Conservation (phyloP, 495 filamentous ascomycete species). For the Penicillium ucsense region DNA sequence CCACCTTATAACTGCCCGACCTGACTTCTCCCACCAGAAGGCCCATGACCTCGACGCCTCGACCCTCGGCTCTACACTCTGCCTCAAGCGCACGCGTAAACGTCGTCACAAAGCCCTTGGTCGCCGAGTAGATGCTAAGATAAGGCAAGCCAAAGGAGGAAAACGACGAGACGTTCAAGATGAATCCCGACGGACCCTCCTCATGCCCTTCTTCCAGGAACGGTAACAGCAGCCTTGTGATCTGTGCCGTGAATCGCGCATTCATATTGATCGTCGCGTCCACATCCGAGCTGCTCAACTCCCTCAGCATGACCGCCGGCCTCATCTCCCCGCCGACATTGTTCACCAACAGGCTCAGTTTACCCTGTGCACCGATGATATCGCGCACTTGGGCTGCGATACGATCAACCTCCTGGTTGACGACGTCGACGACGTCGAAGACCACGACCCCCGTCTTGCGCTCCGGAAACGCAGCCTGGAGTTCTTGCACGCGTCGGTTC, state of each 20-base stretch:
- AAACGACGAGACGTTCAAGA: slow-evolving; percentile 35
- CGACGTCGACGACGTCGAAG: slow-evolving; percentile 21
- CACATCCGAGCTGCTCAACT: slow-evolving; percentile 12
- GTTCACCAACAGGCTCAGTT: slow-evolving; percentile 37
- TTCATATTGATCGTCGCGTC: slow-evolving; percentile 24
- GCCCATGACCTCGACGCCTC: slow-evolving; percentile 19
- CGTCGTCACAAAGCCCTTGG: slow-evolving; percentile 29
- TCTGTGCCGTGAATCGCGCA: slow-evolving; percentile 29
- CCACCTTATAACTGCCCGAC: slow-evolving; percentile 14
- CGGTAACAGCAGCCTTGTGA: slow-evolving; percentile 32
- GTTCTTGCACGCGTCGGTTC: slow-evolving; percentile 12
- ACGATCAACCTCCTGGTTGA: slow-evolving; percentile 3
- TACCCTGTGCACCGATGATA: slow-evolving; percentile 8
- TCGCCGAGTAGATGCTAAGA: slow-evolving; percentile 22
- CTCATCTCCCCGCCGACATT: slow-evolving; percentile 34
- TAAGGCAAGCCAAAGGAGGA: slow-evolving; percentile 26
- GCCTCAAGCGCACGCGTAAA: slow-evolving; percentile 22
- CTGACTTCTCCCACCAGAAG: slow-evolving; percentile 18
- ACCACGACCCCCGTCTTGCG: slow-evolving; percentile 16
- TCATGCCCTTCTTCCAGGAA: slow-evolving; percentile 11
- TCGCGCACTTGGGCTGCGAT: slow-evolving; percentile 10
- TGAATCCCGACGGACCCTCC: slow-evolving; percentile 15
- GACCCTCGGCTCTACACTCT: slow-evolving; percentile 17
- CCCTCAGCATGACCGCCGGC: slow-evolving; percentile 12
- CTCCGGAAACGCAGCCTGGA: slow-evolving; percentile 21